phyloP scores from a whole-genome alignment of 2,329 filamentous ascomycete genomes.

The Dryadomyces sulphureus region DNA sequence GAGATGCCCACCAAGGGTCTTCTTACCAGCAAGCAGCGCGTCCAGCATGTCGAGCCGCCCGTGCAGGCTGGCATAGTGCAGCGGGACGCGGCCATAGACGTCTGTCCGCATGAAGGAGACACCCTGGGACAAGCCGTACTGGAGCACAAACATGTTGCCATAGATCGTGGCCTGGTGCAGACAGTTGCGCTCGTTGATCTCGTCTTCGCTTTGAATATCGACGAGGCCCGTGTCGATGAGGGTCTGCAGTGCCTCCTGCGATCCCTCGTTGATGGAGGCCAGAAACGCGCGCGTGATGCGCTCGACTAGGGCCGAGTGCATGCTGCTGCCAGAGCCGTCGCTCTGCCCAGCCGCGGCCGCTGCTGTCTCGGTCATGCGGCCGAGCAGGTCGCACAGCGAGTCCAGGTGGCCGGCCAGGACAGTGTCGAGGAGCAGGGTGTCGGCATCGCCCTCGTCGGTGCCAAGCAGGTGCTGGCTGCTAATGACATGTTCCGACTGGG shows the following conservation, averaged over 20 bases:
- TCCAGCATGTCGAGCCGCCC: slow-evolving; percentile 75
- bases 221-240: slow-evolving; percentile 71
- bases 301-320: slow-evolving; percentile 46
- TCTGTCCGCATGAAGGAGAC: slow-evolving; percentile 72
- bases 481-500: slow-evolving; percentile 41
- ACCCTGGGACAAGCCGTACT: slow-evolving; percentile 56
- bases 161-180: slow-evolving; percentile 95
- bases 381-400: slow-evolving; percentile 66
- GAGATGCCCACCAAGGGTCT: too few species aligned
- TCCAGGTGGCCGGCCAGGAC: slow-evolving; percentile 69
- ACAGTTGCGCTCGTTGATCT: slow-evolving; percentile 95
- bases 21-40: slow-evolving; percentile 48
- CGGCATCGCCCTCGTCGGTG: slow-evolving; percentile 79
- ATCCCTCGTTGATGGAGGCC: slow-evolving; percentile 74
- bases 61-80: slow-evolving; percentile 95
- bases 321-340: slow-evolving; percentile 18
- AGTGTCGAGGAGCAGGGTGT: slow-evolving; percentile 76
- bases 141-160: slow-evolving; percentile 64
- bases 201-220: slow-evolving; percentile 85
- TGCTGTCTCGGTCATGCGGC: slow-evolving; percentile 45
- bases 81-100: slow-evolving; percentile 82
- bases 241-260: slow-evolving; percentile 57
- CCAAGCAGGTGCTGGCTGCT: slow-evolving; percentile 51
- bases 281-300: slow-evolving; percentile 83
- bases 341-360: slow-evolving; percentile 33